These are phyloP conservation scores for Aspergillus sp. DNA, from an alignment of 2,329 filamentous ascomycete species.

Conservation along the genomic window DNA sequence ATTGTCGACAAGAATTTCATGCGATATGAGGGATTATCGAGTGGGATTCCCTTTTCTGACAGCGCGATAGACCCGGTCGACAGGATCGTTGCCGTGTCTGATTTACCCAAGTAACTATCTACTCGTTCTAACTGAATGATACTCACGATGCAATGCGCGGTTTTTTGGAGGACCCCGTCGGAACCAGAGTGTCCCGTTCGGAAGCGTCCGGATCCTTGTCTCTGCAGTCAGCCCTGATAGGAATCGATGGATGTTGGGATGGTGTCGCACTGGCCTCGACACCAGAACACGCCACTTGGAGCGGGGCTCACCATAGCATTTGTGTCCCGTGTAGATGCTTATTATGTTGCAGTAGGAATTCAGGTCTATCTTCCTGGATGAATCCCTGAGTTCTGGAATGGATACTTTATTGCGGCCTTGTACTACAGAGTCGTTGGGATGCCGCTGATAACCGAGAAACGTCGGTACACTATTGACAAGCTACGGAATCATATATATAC, in stretches of 20 bases:
- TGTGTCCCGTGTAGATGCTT: no score
- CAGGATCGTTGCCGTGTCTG: not conserved
- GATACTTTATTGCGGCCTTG: no score
- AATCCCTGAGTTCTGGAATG: no score
- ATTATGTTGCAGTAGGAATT: no score
- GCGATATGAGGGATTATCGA: not conserved
- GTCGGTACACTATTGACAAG: no score
- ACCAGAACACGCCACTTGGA: not conserved
- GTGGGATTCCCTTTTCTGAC: constrained; percentile 1
- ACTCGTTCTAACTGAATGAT: not conserved
- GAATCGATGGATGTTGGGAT: not conserved
- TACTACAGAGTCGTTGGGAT: no score
- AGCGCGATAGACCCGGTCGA: constrained; percentile 7
- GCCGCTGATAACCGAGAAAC: no score
- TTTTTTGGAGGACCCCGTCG: not conserved
- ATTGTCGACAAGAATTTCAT: not conserved
- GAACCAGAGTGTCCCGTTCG: not conserved
- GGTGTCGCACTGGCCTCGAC: no score
- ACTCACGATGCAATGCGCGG: not conserved
- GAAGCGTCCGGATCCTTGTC: not conserved
- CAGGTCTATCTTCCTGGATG: no score
- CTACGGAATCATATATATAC: no score
- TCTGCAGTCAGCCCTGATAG: not conserved
- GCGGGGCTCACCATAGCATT: not conserved
- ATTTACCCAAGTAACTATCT: not conserved